Percentiles rank a stretch among this genome's conserved stretches.
These are phyloP conservation scores for Excoecaria cochinchinensis DNA, from an alignment of 345 rosid species.

Conservation along the genomic window DNA sequence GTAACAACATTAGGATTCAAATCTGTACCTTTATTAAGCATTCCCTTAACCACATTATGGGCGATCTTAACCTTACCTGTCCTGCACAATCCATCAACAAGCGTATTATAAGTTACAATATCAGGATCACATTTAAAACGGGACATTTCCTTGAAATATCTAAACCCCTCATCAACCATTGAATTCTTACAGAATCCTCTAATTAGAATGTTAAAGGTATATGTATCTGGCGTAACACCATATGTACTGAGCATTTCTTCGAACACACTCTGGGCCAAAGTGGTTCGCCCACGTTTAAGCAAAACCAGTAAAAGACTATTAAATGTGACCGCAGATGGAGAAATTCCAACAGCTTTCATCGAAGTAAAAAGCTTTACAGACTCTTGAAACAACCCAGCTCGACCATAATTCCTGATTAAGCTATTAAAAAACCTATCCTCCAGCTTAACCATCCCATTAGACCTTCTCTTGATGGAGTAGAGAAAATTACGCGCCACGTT, in stretches of 20 bases:
- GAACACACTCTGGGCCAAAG: conserved; percentile 61
- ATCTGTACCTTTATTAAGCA: conserved; percentile 44
- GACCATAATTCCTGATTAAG: conserved; percentile 68
- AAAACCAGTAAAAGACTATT: conserved; percentile 57
- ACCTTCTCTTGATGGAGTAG: conserved; percentile 59
- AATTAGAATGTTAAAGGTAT: conserved; percentile 68
- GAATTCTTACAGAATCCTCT: conserved; percentile 70
- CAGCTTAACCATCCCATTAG: conserved; percentile 53
- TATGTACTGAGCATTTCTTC: conserved; percentile 76
- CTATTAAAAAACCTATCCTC: conserved; percentile 70
- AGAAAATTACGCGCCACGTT: conserved; percentile 71
- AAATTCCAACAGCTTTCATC: conserved; percentile 66
- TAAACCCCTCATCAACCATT: conserved; percentile 68
- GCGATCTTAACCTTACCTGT: conserved; percentile 76
- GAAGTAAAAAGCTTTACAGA: conserved; percentile 53
- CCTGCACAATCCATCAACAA: conserved; percentile 81
- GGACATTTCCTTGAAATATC: conserved; percentile 61
- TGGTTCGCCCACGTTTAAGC: conserved; percentile 69
- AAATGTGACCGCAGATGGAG: conserved; percentile 70
- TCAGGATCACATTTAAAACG: conserved; percentile 56
- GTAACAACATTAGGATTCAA: conserved; percentile 64
- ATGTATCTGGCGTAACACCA: conserved; percentile 70
- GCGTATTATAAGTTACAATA: conserved; percentile 66
- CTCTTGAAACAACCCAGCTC: conserved; percentile 67
- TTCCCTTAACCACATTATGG: conserved; percentile 62